These are phyloP conservation scores for Syzygium malaccense DNA, from an alignment of 441 rosid species.

Conservation along the genomic window DNA sequence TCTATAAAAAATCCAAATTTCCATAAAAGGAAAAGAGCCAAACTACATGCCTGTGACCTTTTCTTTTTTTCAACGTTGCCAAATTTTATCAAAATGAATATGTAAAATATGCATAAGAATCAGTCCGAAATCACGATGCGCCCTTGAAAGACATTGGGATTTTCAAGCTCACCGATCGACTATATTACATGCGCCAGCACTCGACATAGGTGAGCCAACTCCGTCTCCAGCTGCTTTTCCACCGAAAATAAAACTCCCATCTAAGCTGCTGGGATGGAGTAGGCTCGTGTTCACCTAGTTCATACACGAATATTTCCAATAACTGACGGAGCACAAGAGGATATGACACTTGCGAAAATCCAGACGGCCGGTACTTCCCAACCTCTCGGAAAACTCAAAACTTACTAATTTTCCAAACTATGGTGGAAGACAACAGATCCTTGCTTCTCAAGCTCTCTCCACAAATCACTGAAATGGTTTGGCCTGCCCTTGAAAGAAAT, in stretches of 20 bases:
- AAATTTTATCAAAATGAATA: background rate
- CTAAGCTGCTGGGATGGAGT: background rate
- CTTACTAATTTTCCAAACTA: background rate
- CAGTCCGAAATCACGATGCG: background rate
- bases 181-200: background rate
- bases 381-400: background rate
- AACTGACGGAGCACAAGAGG: background rate
- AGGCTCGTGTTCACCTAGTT: background rate
- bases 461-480: background rate
- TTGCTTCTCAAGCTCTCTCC: background rate
- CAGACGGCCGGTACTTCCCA: background rate
- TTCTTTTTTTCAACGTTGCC: background rate
- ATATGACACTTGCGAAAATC: background rate
- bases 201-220: background rate
- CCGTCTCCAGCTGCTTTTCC: background rate
- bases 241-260: background rate
- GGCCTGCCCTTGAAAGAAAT: background rate
- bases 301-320: background rate
- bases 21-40: background rate
- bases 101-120: background rate
- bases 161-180: background rate
- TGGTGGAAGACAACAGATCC: background rate
- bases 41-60: background rate
- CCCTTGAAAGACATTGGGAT: too few relatives aligned
- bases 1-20: background rate